Evolutionary conservation across 2,329 filamentous ascomycete genomes (phyloP).

Genomic region (Madurella mycetomatis): DNA sequence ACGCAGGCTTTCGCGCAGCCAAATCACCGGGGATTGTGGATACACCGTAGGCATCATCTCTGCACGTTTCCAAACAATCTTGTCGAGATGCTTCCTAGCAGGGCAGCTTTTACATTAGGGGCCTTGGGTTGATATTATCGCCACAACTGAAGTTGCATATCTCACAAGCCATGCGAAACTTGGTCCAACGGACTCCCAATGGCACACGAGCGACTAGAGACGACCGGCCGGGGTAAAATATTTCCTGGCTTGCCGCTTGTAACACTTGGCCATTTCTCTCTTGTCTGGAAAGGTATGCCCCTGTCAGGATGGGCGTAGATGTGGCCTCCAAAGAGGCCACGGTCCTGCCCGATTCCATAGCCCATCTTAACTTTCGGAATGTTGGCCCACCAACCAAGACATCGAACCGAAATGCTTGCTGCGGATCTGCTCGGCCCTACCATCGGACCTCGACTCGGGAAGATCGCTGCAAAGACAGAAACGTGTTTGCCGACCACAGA

Average conservation of each 20-base stretch:
- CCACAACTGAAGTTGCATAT: no score
- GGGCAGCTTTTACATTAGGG: neutral
- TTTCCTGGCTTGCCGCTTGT: no score
- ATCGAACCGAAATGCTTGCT: neutral
- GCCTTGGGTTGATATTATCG: no score
- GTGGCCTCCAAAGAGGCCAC: neutral
- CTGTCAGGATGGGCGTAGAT: neutral
- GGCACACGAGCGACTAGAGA: no score
- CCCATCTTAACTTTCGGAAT: neutral
- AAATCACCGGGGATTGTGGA: no score
- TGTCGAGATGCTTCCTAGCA: neutral
- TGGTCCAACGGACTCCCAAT: neutral
- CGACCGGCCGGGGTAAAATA: no score
- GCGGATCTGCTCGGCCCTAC: neutral
- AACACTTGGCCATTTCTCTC: neutral
- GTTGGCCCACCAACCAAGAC: neutral
- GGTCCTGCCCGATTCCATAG: neutral
- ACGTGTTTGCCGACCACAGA: neutral
- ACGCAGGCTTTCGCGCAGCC: no score
- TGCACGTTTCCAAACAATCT: neutral
- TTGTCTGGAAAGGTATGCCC: neutral
- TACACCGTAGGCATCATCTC: no score
- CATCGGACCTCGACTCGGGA: neutral
- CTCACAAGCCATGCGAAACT: neutral
- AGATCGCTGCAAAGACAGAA: neutral